Base-by-base conservation (phyloP, 2,329 filamentous ascomycete species). In the Microthyrium microscopicum region DNA sequence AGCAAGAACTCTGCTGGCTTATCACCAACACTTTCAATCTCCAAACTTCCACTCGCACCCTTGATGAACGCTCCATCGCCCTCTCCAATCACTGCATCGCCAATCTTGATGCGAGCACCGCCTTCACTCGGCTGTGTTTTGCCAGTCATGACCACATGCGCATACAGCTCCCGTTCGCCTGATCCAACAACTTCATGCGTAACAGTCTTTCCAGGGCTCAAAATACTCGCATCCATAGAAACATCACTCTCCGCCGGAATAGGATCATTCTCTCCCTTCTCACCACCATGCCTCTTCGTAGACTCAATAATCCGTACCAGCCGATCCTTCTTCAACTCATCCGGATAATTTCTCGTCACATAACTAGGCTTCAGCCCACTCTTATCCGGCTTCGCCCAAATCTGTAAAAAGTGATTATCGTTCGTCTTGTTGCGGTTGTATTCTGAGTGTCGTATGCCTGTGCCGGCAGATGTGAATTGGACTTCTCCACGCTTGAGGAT, bases 401-500 rank as follows among this genome's bases (percentile, higher is more conserved):
- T 91, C 55, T 92, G 83, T 21, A 92, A 58, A 49, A 91, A 91
- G 50, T 91, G 82, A 9, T 82, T 77, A 17, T 77, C 71, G 28
- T 38, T 2, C 2, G 5, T 57, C 34, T 59, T 52, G 51, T 82
- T 73, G 55, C 89, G 74, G 54, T 87, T 89, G 56, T 77, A 73
- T 56, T 92, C 83, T 5, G 73, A 79, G 54, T 92, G 82, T 2
- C 81, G 70, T 46, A 92, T 75, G 5, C 71, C 70, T 4, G 72
- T 83, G 35, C 83, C 83, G n/a, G 80, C 83, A 11, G 77, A 84
- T 7, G 83, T 92, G 55, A 91, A 92, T 49, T 92, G 83, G 28
- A 92, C 79, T 52, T 91, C 82, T 9, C 82, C 81, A 24, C 81
- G 65, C 46, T 69, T 68, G 62, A 92, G 76, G 55, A 75, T 81